A percentile compares a stretch with the other conserved stretches of the same genome.
phyloP scores from a whole-genome alignment of 2,329 filamentous ascomycete genomes.

The Ophiostoma perfectum region DNA sequence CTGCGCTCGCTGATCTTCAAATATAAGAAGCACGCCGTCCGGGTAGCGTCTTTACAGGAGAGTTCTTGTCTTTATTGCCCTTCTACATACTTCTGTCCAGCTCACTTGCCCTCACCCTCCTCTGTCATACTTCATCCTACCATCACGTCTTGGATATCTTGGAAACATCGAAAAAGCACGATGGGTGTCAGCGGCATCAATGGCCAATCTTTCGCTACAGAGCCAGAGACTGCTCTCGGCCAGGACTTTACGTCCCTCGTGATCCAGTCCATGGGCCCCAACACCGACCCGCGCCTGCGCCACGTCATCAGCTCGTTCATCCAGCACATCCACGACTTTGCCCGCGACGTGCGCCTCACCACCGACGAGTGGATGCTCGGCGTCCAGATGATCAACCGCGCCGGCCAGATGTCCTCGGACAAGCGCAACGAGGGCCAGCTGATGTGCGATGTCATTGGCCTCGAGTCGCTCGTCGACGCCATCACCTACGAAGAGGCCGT shows the following conservation, averaged over 20 bases:
- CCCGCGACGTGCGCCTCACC: conserved; percentile 60
- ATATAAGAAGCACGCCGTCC: too few species aligned
- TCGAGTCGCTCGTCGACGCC: conserved; percentile 58
- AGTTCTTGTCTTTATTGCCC: too few species aligned
- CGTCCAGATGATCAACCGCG: conserved; percentile 56
- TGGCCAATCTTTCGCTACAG: neutral
- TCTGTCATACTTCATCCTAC: too few species aligned
- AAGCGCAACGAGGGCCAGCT: conserved; percentile 60
- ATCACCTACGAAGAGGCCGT: conserved; percentile 55
- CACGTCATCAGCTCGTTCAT: conserved; percentile 55
- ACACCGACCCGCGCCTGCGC: conserved; percentile 53
- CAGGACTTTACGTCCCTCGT: conserved; percentile 55
- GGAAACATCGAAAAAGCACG: neutral
- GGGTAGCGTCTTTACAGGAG: too few species aligned
- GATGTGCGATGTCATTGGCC: conserved; percentile 56
- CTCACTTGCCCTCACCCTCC: too few species aligned
- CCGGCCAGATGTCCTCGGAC: conserved; percentile 53
- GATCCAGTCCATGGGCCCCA: conserved; percentile 59
- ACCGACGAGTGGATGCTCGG: conserved; percentile 62
- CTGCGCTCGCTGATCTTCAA: too few species aligned
- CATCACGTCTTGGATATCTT: too few species aligned
- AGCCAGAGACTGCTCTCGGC: conserved; percentile 26
- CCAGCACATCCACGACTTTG: conserved; percentile 62
- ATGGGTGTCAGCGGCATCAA: neutral
- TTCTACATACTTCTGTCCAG: too few species aligned